Evolutionary conservation across 2,329 filamentous ascomycete species (phyloP).

Genomic region (Aquanectria penicillioides): DNA sequence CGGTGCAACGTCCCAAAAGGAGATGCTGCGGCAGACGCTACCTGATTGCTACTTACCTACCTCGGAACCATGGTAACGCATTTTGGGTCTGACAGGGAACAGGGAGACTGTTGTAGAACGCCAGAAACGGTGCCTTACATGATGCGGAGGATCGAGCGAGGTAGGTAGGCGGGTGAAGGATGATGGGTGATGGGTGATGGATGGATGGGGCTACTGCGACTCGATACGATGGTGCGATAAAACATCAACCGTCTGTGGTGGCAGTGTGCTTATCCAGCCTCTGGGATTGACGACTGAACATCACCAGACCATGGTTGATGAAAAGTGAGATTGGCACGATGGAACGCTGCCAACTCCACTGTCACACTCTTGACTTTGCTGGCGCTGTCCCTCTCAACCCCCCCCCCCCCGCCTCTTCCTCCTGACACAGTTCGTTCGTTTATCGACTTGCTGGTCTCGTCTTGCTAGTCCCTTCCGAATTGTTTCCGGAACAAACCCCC

Average conservation of each 20-base stretch:
- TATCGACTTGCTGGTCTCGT: too few relatives aligned
- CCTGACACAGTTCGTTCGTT: neutral
- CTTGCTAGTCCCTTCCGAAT: constrained; percentile 5
- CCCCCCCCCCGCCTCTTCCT: too few relatives aligned
- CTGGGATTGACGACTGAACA: constrained; percentile 10
- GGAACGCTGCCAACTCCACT: constrained; percentile 14
- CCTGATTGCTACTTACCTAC: constrained; percentile 1
- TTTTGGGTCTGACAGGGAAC: neutral
- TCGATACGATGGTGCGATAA: constrained; percentile 1
- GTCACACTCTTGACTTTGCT: too few relatives aligned
- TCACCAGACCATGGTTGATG: constrained; percentile 18
- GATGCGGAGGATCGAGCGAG: constrained; percentile 12
- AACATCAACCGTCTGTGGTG: neutral
- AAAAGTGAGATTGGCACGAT: constrained; percentile 18
- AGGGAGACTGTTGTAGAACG: constrained; percentile 1
- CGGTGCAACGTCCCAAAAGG: neutral
- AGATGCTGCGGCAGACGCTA: neutral
- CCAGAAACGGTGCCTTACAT: constrained; percentile 37
- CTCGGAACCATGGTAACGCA: neutral
- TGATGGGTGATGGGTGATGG: neutral
- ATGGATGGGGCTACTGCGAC: neutral
- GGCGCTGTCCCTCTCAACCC: too few relatives aligned
- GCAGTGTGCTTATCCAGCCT: constrained; percentile 19
- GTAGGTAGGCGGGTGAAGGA: neutral
- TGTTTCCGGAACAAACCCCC: constrained; percentile 8